Conservation (phyloP, 2,329 filamentous ascomycete genomes). For the Harringtonia aguacate region DNA sequence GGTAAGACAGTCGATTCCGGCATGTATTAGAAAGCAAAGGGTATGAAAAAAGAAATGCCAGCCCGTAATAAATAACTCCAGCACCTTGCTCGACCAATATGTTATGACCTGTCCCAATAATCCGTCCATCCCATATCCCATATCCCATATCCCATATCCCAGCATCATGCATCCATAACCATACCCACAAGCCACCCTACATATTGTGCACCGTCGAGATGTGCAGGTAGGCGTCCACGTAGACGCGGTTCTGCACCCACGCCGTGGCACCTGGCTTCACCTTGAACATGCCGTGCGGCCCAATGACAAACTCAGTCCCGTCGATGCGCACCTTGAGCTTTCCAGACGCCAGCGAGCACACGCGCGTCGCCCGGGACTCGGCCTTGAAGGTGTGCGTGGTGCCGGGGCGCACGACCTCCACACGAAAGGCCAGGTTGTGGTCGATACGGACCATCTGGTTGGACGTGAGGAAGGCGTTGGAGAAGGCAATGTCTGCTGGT, state of each 20-base stretch:
- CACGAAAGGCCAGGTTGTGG: conserved; percentile 17
- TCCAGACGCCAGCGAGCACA: conserved; percentile 19
- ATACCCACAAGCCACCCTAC: not conserved
- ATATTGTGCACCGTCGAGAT: conserved; percentile 6
- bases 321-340: conserved; percentile 19
- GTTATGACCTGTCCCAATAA: too few species aligned
- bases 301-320: conserved; percentile 27
- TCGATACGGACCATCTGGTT: conserved; percentile 14
- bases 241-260: conserved; percentile 30
- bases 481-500: conserved; percentile 23
- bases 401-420: conserved; percentile 18
- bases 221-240: conserved; percentile 32
- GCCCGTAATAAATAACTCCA: too few species aligned
- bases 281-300: conserved; percentile 32
- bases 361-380: conserved; percentile 11
- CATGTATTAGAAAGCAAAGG: too few species aligned
- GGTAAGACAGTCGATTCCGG: too few species aligned
- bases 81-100: too few species aligned
- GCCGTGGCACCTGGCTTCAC: conserved; percentile 27
- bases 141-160: too few species aligned
- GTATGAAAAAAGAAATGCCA: too few species aligned
- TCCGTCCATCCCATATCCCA: too few species aligned
- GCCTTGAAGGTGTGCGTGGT: conserved; percentile 11
- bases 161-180: not conserved
- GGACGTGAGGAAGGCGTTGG: conserved; percentile 20